A percentile compares a stretch with the other conserved stretches of the same genome.
Evolutionary conservation across 2,329 filamentous ascomycete species (phyloP).

Genomic region (Teratosphaeria zuluensis): DNA sequence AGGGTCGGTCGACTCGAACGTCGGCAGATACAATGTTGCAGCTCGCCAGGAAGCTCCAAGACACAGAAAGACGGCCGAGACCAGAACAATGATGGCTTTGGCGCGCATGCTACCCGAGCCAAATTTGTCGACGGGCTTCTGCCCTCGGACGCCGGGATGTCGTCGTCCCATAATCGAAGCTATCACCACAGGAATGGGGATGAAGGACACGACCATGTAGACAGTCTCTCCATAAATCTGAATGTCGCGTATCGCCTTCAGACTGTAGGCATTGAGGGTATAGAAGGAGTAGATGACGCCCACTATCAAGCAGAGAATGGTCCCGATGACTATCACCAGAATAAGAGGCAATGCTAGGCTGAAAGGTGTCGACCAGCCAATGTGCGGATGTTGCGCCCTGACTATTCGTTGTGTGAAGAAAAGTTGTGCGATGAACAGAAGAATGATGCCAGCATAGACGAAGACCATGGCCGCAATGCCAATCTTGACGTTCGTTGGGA

Average conservation of each 20-base stretch:
- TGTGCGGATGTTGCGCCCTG: conserved; percentile 17
- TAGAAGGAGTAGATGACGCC: conserved; percentile 22
- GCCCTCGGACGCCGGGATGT: conserved; percentile 1
- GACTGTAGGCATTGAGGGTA: conserved; percentile 10
- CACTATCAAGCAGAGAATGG: conserved; percentile 17
- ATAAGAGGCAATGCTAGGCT: conserved; percentile 11
- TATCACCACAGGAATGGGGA: conserved; percentile 15
- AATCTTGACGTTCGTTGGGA: conserved; percentile 22
- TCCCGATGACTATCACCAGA: conserved; percentile 12
- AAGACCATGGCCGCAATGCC: conserved; percentile 25
- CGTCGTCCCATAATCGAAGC: conserved; percentile 6
- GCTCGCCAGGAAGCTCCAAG: conserved; percentile 19
- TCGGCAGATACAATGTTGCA: conserved; percentile 13
- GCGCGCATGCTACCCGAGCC: conserved; percentile 13
- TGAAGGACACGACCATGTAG: conserved; percentile 16
- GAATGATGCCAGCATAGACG: conserved; percentile 23
- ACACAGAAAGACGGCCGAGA: conserved; percentile 12
- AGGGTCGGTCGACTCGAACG: conserved; percentile 13
- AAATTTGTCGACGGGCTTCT: conserved; percentile 8
- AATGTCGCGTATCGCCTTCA: conserved; percentile 4
- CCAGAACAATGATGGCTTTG: conserved; percentile 16
- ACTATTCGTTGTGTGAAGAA: conserved; percentile 23
- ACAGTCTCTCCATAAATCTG: conserved; percentile 13
- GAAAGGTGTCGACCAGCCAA: conserved; percentile 21
- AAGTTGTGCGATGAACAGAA: conserved; percentile 25